A percentile compares a stretch with the other conserved stretches of the same genome.
phyloP scores from a whole-genome alignment of 2,329 filamentous ascomycete genomes.

The Bisporella sp. region DNA sequence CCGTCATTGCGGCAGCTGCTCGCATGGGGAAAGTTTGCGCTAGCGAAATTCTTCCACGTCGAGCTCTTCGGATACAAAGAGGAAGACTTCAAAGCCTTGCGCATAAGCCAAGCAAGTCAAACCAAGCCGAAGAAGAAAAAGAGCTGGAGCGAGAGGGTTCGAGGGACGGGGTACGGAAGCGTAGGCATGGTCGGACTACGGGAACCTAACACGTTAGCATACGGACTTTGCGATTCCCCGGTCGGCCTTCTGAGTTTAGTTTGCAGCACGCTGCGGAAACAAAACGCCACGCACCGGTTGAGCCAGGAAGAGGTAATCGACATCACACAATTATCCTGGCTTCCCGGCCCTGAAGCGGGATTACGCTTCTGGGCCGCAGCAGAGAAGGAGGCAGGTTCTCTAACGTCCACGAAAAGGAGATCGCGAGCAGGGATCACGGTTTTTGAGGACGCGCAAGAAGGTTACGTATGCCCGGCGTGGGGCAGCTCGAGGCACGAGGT shows the following conservation, averaged over 20 bases:
- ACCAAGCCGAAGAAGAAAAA: not conserved
- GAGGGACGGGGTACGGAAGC: slow-evolving; percentile 5
- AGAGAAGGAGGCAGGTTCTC: no score
- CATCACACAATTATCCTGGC: no score
- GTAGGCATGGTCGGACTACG: slow-evolving; percentile 15
- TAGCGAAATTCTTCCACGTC: slow-evolving; percentile 42
- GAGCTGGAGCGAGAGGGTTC: not conserved
- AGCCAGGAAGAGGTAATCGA: no score
- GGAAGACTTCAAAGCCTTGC: slow-evolving; percentile 42
- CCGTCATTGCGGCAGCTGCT: slow-evolving; percentile 40
- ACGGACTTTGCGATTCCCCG: slow-evolving; percentile 50
- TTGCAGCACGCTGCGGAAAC: no score
- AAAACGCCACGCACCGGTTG: no score
- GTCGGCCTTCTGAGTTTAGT: no score
- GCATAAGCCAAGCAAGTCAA: slow-evolving; percentile 1
- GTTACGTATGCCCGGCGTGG: no score
- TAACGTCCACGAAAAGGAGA: no score
- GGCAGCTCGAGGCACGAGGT: slow-evolving; percentile 22
- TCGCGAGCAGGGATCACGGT: no score
- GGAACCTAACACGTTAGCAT: slow-evolving; percentile 39
- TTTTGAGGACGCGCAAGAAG: no score
- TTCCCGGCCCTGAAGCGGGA: no score
- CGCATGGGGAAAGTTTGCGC: slow-evolving; percentile 48
- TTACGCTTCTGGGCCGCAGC: no score
- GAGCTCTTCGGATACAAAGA: slow-evolving; percentile 49